Evolutionary conservation across 2,329 filamentous ascomycete species (phyloP), one percentile per base, ranked within the genome.

Genomic region (Penicillium polonicum): DNA sequence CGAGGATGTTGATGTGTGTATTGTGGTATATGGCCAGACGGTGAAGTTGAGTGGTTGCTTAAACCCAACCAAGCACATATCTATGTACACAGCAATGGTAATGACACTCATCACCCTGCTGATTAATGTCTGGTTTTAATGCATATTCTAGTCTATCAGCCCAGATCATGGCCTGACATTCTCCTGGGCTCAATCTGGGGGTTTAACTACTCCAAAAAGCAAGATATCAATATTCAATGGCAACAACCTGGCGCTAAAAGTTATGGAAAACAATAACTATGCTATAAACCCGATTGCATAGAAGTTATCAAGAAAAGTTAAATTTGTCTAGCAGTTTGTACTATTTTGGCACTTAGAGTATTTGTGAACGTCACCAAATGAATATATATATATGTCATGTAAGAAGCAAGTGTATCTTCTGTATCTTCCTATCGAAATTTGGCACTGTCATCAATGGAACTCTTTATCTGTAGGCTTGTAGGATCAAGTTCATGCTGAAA

Each of bases 201-300:
- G 35, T 31, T 50, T 25, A 27, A 50, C n/a, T 51, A 42, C 48
- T 42, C 48, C 48, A 41, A 51, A 38, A 42, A 51, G 25, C 48
- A 51, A 42, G 48, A 42, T 42, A 42, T 51, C 48, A 51, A 51
- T 2, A 42, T 31, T 31, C 48, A 51, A 51, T n/a, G 25, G 48
- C 48, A 42, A 51, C 17, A 10, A 42, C 25, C 36, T 33, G 25
- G 48, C 42, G 33, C 42, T 51, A 42, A 51, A 51, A 33, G 36
- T 33, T 38, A 51, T 42, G 27, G 25, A 51, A 21, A 51, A 33
- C n/a, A 31, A 23, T 42, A 27, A 38, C 48, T 5, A 51, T n/a
- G 33, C 25, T 51, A 33, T 33, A 31, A 3, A 51, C 48, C n/a
- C 5, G 25, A 31, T 15, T 42, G 25, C 19, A 42, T 51, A 42